Evolutionary conservation across 2,329 filamentous ascomycete genomes (phyloP).

Genomic region (Aspergillus floridensis): DNA sequence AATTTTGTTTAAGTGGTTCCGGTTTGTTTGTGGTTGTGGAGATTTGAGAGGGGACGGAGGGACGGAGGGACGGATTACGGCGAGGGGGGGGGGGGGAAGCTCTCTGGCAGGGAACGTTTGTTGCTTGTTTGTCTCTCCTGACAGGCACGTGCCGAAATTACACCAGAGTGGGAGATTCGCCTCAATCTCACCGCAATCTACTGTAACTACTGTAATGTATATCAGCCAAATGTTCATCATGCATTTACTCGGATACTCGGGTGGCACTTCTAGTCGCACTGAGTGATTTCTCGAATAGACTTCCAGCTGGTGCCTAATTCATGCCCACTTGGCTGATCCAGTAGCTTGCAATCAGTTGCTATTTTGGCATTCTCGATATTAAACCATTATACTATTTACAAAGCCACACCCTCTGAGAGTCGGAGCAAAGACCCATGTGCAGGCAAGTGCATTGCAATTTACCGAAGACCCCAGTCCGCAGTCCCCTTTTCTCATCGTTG

Average conservation of each 20-base stretch:
- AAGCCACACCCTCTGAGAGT: not conserved
- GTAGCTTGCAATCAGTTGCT: not conserved
- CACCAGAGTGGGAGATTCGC: not conserved
- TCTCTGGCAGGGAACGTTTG: not conserved
- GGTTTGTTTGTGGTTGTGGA: not conserved
- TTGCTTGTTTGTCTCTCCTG: not conserved
- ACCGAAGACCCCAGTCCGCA: not conserved
- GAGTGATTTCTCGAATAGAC: not conserved
- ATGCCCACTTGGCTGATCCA: not conserved
- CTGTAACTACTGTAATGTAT: not conserved
- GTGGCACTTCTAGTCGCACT: not conserved
- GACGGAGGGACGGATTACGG: too few species aligned
- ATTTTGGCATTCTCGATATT: slow-evolving; percentile 6
- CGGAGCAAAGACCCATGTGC: not conserved
- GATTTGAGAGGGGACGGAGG: not conserved
- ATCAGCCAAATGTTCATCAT: not conserved
- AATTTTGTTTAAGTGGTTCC: not conserved
- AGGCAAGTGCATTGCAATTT: not conserved
- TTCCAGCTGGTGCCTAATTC: not conserved
- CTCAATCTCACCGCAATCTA: not conserved
- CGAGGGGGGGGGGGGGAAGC: too few species aligned
- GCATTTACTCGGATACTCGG: not conserved
- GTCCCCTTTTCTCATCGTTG: not conserved
- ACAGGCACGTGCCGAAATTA: not conserved
- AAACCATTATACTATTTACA: slow-evolving; percentile 1